Base-by-base conservation (phyloP, 1,284 basidiomycete genomes). In the Naganishia sp. region DNA sequence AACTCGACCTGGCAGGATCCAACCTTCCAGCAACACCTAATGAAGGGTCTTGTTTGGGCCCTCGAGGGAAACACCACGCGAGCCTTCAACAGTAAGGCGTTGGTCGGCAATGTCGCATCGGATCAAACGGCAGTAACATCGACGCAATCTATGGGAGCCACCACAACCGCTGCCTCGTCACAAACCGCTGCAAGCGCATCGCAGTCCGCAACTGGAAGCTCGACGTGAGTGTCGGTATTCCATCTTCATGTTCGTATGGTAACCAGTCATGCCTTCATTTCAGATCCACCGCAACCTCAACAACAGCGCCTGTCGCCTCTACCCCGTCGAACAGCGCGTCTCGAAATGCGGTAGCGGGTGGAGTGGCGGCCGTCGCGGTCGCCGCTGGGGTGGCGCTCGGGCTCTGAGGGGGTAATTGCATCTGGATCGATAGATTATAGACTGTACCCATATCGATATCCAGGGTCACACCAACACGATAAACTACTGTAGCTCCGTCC, bases 11-110 rank as follows among this genome's bases (percentile, higher is more conserved):
- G 74, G 69, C 71, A 87, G 83, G 82, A 90, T 70, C 76, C 84
- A 6, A 76, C 84, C 1, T 92, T 89, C 79, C 75, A 88, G 60
- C 80, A 82, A 1, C 90, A 92, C 78, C 82, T 92, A 43, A 81
- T 87, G 70, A 86, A 85, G n/a, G 89, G 89, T 0, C 83, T 92
- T 35, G 83, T 79, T 4, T 92, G 90, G 90, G 81, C 84, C 1
- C 76, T 90, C 31, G 82, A 85, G 68, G 84, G 78, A 4, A 74
- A 69, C 49, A 87, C 74, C 7, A 80, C 79, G 2, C 68, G 68
- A 45, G 75, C 78, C 6, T 79, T 75, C 71, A 73, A 74, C 28
- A 70, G 71, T 2, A 76, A 76, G 3, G 65, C 65, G 15, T 13
- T 79, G 4, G 75, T 80, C 28, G 78, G 78, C 11, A 77, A 76